phyloP scores from a whole-genome alignment of 768 basidiomycete species.

The Psilocybe azurescens region DNA sequence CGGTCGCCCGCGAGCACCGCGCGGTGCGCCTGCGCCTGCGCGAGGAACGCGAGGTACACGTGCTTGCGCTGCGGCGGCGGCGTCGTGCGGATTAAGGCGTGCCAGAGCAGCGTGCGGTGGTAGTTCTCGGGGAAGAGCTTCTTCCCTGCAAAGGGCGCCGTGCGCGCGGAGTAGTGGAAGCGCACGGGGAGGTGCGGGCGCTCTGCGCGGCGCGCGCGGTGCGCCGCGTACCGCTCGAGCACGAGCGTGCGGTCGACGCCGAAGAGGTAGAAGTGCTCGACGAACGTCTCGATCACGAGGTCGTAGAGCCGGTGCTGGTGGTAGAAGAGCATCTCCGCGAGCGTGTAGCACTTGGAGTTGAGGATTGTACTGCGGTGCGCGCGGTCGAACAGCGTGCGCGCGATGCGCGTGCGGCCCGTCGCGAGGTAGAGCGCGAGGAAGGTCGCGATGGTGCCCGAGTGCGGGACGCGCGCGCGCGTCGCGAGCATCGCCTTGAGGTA shows the following conservation, averaged over 20 bases:
- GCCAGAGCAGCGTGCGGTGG: conserved; percentile 47
- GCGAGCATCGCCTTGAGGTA: conserved; percentile 27
- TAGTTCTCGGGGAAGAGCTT: conserved; percentile 40
- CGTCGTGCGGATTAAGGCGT: conserved; percentile 35
- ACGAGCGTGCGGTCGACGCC: conserved; percentile 55
- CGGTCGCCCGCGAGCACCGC: background rate
- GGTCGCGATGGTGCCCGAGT: conserved; percentile 32
- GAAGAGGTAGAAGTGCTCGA: conserved; percentile 52
- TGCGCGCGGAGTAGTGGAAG: background rate
- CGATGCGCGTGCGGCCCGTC: conserved; percentile 37
- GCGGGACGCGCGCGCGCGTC: conserved; percentile 22
- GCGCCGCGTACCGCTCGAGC: conserved; percentile 20
- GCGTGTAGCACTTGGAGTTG: conserved; percentile 34
- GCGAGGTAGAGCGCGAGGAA: conserved; percentile 42
- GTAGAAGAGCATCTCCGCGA: conserved; percentile 52
- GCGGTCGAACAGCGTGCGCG: conserved; percentile 37
- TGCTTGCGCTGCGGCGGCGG: conserved; percentile 29
- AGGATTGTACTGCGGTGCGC: conserved; percentile 28
- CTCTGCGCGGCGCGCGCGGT: background rate
- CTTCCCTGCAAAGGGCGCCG: background rate
- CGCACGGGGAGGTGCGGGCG: background rate
- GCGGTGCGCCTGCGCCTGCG: conserved; percentile 17
- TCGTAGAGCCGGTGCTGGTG: conserved; percentile 27
- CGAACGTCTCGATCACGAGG: conserved; percentile 50
- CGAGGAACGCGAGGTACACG: conserved; percentile 51